Base-by-base conservation (phyloP, 1,284 basidiomycete genomes). In the Grifola frondosa region DNA sequence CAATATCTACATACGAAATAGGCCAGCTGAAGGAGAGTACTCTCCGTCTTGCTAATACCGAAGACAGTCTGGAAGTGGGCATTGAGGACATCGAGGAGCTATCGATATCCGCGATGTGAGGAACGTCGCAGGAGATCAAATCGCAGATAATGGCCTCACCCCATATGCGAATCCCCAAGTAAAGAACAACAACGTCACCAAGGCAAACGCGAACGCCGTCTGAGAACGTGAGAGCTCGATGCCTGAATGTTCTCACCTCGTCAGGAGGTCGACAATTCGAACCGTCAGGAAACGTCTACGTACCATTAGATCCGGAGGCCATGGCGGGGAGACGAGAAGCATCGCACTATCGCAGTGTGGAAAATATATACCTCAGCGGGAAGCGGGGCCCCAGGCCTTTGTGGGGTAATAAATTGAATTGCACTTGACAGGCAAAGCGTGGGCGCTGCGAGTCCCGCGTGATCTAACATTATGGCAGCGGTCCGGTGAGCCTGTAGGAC, bases 11-110 rank as follows among this genome's bases (percentile, higher is more conserved):
- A 54, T 46, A 69, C 85, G 53, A 93, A 94, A 66, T 93, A 94
- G 4, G 88, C 88, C 7, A 90, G 77, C 60, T 95, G 91, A 23
- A 95, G 75, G 47, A 90, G 78, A 2, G 91, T 91, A 33, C 87
- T 91, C 62, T 91, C 80, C 15, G 87, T 76, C 56, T 85, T 88
- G 32, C 77, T 75, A 61, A 90, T 86, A 2, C 71, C 71, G 52
- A 90, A 84, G 8, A 88, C 78, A 10, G 59, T 63, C 67, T 88
- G 88, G 65, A 91, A 90, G 60, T 90, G 86, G 41, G 86, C 80
- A 67, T 90, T 90, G 44, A 92, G 73, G 24, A 91, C 89, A 64
- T 93, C 91, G 51, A 93, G 83, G 39, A 92, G 78, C 73, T 87
- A 60, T 66, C 61, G 57, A 49, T 49, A 23, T 19, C 16, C 30